These are phyloP conservation scores for Botrytis galanthina DNA, from an alignment of 2,329 filamentous ascomycete genomes.

Conservation along the genomic window DNA sequence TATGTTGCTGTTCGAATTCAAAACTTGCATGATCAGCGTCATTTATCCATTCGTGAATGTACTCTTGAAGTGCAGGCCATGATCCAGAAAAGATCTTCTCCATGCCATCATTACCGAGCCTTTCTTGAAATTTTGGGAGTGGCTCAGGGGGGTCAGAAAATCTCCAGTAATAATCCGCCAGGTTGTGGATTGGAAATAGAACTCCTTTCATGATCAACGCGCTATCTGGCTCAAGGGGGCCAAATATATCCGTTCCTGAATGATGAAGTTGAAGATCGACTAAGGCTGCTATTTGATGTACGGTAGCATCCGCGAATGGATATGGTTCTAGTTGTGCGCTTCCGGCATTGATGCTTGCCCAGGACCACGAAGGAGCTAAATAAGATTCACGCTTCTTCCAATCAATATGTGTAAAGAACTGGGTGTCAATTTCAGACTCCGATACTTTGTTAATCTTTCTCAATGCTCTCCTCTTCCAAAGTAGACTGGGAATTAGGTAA, in stretches of 20 bases:
- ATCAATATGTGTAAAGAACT: constrained; percentile 15
- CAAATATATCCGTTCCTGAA: constrained; percentile 11
- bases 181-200: constrained; percentile 13
- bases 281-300: constrained; percentile 18
- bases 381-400: constrained; percentile 19
- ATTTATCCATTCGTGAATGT: constrained; percentile 18
- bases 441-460: constrained; percentile 1
- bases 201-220: constrained; percentile 14
- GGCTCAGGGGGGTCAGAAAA: constrained; percentile 8
- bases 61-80: constrained; percentile 18
- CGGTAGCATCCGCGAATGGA: constrained; percentile 1
- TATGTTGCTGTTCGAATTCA: constrained; percentile 26
- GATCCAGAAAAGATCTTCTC: neutral
- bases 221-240: constrained; percentile 8
- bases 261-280: constrained; percentile 16
- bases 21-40: constrained; percentile 13
- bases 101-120: neutral
- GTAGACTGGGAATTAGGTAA: constrained; percentile 17
- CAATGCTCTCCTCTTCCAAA: constrained; percentile 17
- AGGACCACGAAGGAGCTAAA: constrained; percentile 25
- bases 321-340: constrained; percentile 5
- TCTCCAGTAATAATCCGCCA: constrained; percentile 16
- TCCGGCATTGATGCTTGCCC: constrained; percentile 24
- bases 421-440: neutral
- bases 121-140: neutral